These are phyloP conservation scores for Daldinia decipiens DNA, from an alignment of 495 filamentous ascomycete genomes.

Conservation along the genomic window DNA sequence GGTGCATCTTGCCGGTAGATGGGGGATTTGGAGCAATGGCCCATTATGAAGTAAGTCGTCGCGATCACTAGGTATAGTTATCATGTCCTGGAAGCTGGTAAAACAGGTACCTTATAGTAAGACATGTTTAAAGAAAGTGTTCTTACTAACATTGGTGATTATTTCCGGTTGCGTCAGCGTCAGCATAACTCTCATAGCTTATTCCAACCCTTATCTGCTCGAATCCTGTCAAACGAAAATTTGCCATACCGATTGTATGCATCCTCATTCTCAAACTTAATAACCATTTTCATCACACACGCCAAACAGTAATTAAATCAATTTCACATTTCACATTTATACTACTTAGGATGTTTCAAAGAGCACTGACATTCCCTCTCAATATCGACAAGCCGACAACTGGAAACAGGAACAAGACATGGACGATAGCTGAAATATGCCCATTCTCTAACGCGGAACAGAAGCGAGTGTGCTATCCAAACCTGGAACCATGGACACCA, in stretches of 20 bases:
- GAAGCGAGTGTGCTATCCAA: slow-evolving; percentile 32
- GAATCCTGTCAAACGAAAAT: neutral
- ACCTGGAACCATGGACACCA: slow-evolving; percentile 18
- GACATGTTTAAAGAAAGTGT: neutral
- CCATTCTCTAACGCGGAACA: slow-evolving; percentile 15
- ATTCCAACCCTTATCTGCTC: neutral
- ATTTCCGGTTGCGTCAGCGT: slow-evolving; percentile 26
- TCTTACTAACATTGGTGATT: neutral
- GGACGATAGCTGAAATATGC: slow-evolving; percentile 14
- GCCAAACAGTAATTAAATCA: neutral
- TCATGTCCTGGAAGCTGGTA: no score
- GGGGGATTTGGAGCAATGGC: no score
- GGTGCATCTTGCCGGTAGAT: no score
- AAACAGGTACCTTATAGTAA: neutral
- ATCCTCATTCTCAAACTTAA: neutral
- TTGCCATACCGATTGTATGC: neutral
- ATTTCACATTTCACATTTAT: neutral
- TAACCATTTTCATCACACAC: neutral
- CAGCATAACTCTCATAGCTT: slow-evolving; percentile 15
- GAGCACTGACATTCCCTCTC: slow-evolving; percentile 31
- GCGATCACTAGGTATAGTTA: no score
- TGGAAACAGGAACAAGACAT: slow-evolving; percentile 12
- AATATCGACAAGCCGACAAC: slow-evolving; percentile 1
- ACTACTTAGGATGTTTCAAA: slow-evolving; percentile 22
- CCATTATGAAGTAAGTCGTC: no score